These are phyloP conservation scores for Corylus avellana DNA, from an alignment of 306 rosid species.

Conservation along the genomic window DNA sequence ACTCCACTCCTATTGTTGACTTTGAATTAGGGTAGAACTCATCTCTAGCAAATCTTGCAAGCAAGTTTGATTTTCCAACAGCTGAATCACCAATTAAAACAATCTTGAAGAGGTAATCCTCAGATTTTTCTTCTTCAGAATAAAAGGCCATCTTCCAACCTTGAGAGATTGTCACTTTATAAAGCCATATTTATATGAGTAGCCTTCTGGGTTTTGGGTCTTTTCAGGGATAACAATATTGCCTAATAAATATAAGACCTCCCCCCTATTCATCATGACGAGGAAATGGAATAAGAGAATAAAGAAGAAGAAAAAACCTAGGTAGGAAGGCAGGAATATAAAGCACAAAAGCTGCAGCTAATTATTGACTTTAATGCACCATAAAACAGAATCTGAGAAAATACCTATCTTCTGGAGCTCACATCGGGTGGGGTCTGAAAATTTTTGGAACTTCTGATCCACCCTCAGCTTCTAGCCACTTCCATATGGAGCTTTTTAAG, in stretches of 20 bases:
- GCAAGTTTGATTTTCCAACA: slow-evolving; percentile 89
- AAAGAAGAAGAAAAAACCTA: slow-evolving; percentile 30
- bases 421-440: slow-evolving; percentile 5
- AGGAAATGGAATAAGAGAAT: slow-evolving; percentile 43
- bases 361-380: slow-evolving; percentile 20
- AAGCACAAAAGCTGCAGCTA: slow-evolving; percentile 11
- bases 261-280: slow-evolving; percentile 20
- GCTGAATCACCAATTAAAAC: slow-evolving; percentile 92
- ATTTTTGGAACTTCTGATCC: slow-evolving; percentile 8
- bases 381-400: slow-evolving; percentile 16
- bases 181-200: slow-evolving; percentile 39
- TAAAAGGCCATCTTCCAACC: slow-evolving; percentile 53
- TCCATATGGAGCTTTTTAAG: slow-evolving; percentile 17
- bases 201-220: slow-evolving; percentile 40
- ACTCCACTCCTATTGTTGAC: slow-evolving; percentile 93
- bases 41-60: slow-evolving; percentile 89
- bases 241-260: slow-evolving; percentile 33
- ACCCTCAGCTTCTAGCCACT: slow-evolving; percentile 19
- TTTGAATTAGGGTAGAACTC: slow-evolving; percentile 90
- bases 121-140: slow-evolving; percentile 76
- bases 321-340: slow-evolving; percentile 38
- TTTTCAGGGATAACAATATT: slow-evolving; percentile 31
- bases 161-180: slow-evolving; percentile 43
- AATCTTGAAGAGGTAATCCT: slow-evolving; percentile 94
- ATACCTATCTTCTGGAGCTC: slow-evolving; percentile 37